phyloP scores from a whole-genome alignment of 306 rosid species.

The Medicago arabica region DNA sequence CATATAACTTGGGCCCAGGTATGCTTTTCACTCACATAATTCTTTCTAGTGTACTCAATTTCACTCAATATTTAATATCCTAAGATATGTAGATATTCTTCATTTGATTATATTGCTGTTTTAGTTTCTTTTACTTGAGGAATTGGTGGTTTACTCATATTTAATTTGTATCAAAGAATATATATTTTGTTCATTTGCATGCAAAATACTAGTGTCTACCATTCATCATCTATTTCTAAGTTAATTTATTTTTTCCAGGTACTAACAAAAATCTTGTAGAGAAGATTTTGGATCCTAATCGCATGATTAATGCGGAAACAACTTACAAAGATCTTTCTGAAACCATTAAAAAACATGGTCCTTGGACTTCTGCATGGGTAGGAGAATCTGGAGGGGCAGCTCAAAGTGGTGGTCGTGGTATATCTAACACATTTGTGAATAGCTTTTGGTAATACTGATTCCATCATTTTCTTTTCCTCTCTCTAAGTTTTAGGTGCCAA shows the following conservation, averaged over 20 bases:
- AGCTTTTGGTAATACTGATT: slow-evolving; percentile 83
- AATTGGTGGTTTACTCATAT: no score
- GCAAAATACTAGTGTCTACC: not conserved
- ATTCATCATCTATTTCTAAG: slow-evolving; percentile 21
- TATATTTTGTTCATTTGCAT: slow-evolving; percentile 10
- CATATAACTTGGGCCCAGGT: slow-evolving; percentile 95
- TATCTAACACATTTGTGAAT: slow-evolving; percentile 80
- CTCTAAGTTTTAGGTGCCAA: not conserved
- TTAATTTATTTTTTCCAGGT: slow-evolving; percentile 55
- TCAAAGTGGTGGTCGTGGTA: slow-evolving; percentile 80
- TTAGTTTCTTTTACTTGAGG: not conserved
- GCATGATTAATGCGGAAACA: slow-evolving; percentile 56
- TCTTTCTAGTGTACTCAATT: not conserved
- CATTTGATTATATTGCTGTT: not conserved
- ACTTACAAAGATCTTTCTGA: slow-evolving; percentile 58
- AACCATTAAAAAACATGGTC: slow-evolving; percentile 70
- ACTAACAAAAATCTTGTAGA: slow-evolving; percentile 61
- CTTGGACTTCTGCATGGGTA: slow-evolving; percentile 92
- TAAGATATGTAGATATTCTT: not conserved
- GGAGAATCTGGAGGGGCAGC: slow-evolving; percentile 98
- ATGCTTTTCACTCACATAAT: slow-evolving; percentile 40
- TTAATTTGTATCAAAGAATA: no score
- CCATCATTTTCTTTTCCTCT: slow-evolving; percentile 13
- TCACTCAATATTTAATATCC: not conserved
- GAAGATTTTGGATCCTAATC: slow-evolving; percentile 71